Conservation (phyloP, 2,329 filamentous ascomycete species). For the Alternaria longipes region DNA sequence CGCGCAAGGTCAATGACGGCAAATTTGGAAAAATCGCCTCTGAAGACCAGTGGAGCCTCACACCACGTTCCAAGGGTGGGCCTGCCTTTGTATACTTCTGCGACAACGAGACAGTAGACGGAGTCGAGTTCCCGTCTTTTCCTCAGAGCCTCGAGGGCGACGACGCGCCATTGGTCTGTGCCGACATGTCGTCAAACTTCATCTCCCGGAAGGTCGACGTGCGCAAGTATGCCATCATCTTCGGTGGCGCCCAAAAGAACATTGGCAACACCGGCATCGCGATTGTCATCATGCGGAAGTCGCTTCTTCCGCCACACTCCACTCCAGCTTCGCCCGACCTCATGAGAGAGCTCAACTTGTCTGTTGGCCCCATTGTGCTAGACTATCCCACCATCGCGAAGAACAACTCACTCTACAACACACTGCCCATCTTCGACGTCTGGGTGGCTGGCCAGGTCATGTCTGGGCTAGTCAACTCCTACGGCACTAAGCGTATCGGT, state of each 20-base stretch:
- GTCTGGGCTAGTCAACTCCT: slow-evolving; percentile 72
- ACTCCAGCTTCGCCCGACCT: slow-evolving; percentile 70
- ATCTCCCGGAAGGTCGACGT: slow-evolving; percentile 81
- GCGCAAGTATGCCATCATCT: slow-evolving; percentile 81
- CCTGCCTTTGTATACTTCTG: slow-evolving; percentile 85
- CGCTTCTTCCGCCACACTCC: slow-evolving; percentile 72
- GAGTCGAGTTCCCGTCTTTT: slow-evolving; percentile 84
- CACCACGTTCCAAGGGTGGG: slow-evolving; percentile 63
- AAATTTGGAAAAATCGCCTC: slow-evolving; percentile 88
- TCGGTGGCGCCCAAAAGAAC: slow-evolving; percentile 95
- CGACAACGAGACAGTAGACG: slow-evolving; percentile 93
- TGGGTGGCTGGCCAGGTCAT: slow-evolving; percentile 92
- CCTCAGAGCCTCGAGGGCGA: slow-evolving; percentile 73
- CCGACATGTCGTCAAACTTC: slow-evolving; percentile 96
- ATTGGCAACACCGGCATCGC: slow-evolving; percentile 86
- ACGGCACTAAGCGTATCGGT: slow-evolving; percentile 71
- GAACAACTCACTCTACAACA: slow-evolving; percentile 97
- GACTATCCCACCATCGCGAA: slow-evolving; percentile 86
- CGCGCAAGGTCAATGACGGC: slow-evolving; percentile 69
- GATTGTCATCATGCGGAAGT: slow-evolving; percentile 84
- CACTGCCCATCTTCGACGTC: slow-evolving; percentile 91
- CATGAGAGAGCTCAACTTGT: slow-evolving; percentile 77
- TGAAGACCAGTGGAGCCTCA: slow-evolving; percentile 78
- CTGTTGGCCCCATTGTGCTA: slow-evolving; percentile 80
- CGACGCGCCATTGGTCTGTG: slow-evolving; percentile 76